A percentile compares a stretch with the other conserved stretches of the same genome.
Conservation (phyloP, 2,329 filamentous ascomycete species). For the Cladosporium sphaerospermum region DNA sequence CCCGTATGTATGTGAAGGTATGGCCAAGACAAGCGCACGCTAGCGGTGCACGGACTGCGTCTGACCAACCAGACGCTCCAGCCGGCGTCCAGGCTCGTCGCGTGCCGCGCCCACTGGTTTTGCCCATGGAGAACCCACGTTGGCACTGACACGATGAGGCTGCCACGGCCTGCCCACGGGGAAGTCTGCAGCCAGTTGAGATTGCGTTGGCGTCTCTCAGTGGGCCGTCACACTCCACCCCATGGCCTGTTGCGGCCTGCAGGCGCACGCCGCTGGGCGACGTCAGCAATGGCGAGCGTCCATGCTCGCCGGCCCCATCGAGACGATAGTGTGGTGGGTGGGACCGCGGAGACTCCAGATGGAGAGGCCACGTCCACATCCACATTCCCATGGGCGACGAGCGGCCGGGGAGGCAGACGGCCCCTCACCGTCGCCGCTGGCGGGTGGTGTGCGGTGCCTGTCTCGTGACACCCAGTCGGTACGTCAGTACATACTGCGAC, state of each 20-base stretch:
- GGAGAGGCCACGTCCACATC: neutral
- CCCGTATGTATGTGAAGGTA: neutral
- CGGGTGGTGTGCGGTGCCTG: neutral
- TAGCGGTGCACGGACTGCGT: neutral
- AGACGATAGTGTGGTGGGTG: neutral
- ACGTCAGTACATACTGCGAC: neutral
- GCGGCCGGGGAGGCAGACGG: neutral
- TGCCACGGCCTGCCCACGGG: slow-evolving; percentile 1
- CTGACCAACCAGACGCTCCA: neutral
- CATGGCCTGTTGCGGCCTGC: neutral
- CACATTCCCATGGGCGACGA: neutral
- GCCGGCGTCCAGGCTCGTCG: neutral
- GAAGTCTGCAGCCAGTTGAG: neutral
- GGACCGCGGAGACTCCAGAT: slow-evolving; percentile 10
- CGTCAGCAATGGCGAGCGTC: neutral
- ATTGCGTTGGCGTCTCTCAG: neutral
- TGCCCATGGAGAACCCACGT: slow-evolving; percentile 1
- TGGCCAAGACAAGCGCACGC: neutral
- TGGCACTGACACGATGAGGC: slow-evolving; percentile 1
- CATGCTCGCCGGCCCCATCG: slow-evolving; percentile 6
- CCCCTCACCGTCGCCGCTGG: neutral
- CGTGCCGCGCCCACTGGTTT: slow-evolving; percentile 5
- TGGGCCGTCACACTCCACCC: neutral
- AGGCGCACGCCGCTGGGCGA: neutral
- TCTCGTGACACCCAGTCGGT: neutral